Base-by-base conservation (phyloP, 2,329 filamentous ascomycete species). In the Laburnicola sp. region DNA sequence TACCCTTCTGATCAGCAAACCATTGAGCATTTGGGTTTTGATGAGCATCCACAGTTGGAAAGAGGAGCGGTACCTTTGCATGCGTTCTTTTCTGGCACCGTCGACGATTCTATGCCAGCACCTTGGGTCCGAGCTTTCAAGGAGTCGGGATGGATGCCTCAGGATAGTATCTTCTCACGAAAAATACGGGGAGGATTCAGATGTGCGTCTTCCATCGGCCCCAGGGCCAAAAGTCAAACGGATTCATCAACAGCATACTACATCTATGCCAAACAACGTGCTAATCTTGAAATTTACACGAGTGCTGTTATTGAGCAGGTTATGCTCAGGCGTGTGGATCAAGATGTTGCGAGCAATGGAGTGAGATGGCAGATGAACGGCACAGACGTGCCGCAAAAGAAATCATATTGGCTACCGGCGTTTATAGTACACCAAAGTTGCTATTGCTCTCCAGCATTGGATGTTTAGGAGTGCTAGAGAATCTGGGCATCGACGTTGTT, bases 181-280 rank as follows among this genome's bases (percentile, higher is more conserved):
- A 36, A 48, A 9, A 25, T n/a, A 5, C 10, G 26, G 21, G 42
- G 46, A 10, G 31, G 5, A 7, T 54, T 47, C 47, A 50, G 39
- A 35, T 25, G 44, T 9, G 34, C 44, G 6, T 16, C 11, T 16
- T 16, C 42, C 7, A 32, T 43, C 6, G 48, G 26, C 50, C 41
- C 41, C 6, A 28, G 22, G 22, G 47, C 41, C 5, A 42, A 62
- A 39, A 63, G 56, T 3, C 51, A 66, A 32, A 62, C 57, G 2
- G 59, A 61, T 32, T 62, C 66, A 8, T 45, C 56, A 21, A 52
- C 49, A 10, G 65, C 59, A 1, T 63, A 69, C 50, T 66, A 65
- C 27, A 57, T 66, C 32, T 50, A 54, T 1, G 46, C 62, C n/a
- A 36, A 46, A 9, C 26, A 48, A 6, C 49, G 66, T 2, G 21